phyloP scores from a whole-genome alignment of 2,329 filamentous ascomycete species.

The Apiospora pterosperma region DNA sequence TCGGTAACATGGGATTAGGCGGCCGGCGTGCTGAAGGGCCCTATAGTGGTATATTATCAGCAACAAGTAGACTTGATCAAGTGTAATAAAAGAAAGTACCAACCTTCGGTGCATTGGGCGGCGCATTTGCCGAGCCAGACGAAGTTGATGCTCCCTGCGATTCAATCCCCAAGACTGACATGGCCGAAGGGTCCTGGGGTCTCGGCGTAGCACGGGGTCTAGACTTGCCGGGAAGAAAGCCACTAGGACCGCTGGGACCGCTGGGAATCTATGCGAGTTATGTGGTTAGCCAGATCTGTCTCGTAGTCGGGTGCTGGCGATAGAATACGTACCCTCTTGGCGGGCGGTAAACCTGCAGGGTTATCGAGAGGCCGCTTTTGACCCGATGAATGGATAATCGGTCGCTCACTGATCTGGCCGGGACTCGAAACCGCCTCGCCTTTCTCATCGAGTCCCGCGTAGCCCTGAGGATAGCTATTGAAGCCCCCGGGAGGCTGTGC shows the following conservation, averaged over 20 bases:
- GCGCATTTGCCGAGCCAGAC: background rate
- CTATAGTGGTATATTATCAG: background rate
- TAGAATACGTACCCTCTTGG: slow-evolving; percentile 24
- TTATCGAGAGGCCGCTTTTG: slow-evolving; percentile 24
- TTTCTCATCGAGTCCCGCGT: slow-evolving; percentile 24
- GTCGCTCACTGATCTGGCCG: slow-evolving; percentile 19
- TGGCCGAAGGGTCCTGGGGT: slow-evolving; percentile 25
- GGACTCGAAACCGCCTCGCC: slow-evolving; percentile 21
- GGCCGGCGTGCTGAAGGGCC: slow-evolving; percentile 9
- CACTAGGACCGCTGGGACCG: slow-evolving; percentile 13
- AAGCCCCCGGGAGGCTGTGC: slow-evolving; percentile 7
- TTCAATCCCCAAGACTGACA: slow-evolving; percentile 24
- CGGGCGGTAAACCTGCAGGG: slow-evolving; percentile 17
- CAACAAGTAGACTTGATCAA: background rate
- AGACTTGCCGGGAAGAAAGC: slow-evolving; percentile 11
- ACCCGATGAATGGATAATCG: slow-evolving; percentile 26
- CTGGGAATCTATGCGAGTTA: background rate
- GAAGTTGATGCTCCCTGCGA: background rate
- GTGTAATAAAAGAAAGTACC: background rate
- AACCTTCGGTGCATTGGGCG: slow-evolving; percentile 19
- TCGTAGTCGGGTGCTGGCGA: background rate
- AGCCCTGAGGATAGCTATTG: slow-evolving; percentile 2
- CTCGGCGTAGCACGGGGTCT: slow-evolving; percentile 22
- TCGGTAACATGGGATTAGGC: slow-evolving; percentile 9
- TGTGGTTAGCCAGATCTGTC: background rate